Conservation (phyloP, 805 yeast species). For the Zygosaccharomyces bailii region DNA sequence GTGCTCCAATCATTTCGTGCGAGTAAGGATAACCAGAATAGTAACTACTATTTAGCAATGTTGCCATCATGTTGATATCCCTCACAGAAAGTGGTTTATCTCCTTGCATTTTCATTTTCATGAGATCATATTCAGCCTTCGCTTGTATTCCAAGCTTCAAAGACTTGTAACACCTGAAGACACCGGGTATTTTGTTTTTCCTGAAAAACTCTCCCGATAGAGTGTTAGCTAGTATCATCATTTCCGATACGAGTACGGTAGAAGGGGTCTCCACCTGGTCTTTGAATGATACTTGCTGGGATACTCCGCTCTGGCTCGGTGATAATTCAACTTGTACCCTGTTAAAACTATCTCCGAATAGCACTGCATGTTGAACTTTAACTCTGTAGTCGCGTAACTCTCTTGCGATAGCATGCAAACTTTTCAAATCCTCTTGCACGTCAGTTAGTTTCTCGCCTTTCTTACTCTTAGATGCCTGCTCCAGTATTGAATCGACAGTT, state of each 20-base stretch:
- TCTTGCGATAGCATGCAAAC: constrained; percentile 32
- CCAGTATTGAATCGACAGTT: constrained; percentile 53
- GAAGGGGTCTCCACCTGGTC: constrained; percentile 43
- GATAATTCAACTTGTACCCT: constrained; percentile 24
- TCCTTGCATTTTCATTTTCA: constrained; percentile 25
- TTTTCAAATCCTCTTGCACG: constrained; percentile 35
- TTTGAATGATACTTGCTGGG: constrained; percentile 21
- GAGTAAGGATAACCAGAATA: constrained; percentile 42
- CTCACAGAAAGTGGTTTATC: constrained; percentile 32
- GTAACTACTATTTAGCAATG: constrained; percentile 52
- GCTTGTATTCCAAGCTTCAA: constrained; percentile 33
- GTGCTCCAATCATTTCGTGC: constrained; percentile 65
- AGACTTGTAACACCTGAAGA: constrained; percentile 40
- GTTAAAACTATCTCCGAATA: constrained; percentile 39
- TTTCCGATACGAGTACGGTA: constrained; percentile 67
- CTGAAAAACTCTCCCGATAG: constrained; percentile 49
- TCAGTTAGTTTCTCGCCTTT: constrained; percentile 7
- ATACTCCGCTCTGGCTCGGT: constrained; percentile 11
- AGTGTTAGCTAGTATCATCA: constrained; percentile 79
- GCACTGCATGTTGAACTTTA: constrained; percentile 39
- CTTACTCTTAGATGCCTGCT: constrained; percentile 22
- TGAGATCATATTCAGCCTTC: constrained; percentile 18
- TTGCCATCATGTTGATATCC: constrained; percentile 43
- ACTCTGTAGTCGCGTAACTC: constrained; percentile 32
- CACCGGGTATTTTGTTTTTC: constrained; percentile 46